These are phyloP conservation scores for Acmispon strigosus DNA, from an alignment of 306 rosid species.

Conservation along the genomic window DNA sequence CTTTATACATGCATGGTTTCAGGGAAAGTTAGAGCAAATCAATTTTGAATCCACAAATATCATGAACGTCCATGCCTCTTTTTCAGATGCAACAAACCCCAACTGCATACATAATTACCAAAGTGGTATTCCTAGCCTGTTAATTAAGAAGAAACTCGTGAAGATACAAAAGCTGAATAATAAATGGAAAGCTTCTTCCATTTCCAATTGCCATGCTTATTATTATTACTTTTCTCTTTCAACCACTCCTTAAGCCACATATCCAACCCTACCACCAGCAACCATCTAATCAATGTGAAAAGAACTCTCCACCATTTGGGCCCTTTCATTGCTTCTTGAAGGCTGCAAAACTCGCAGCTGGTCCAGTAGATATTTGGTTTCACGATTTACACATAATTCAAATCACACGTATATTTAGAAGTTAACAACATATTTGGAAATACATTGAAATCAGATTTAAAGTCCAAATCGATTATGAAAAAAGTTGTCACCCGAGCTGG, in stretches of 20 bases:
- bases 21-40: no score
- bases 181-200: constrained; percentile 19
- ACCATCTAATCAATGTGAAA: constrained; percentile 15
- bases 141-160: not conserved
- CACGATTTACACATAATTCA: no score
- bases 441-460: no score
- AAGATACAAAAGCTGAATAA: not conserved
- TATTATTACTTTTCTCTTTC: not conserved
- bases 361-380: no score
- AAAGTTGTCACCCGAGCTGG: no score
- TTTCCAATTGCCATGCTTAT: not conserved
- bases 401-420: no score
- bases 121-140: not conserved
- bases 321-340: not conserved
- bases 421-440: no score
- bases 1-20: not conserved
- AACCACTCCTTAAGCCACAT: not conserved
- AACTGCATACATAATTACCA: not conserved
- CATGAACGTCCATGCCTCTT: not conserved
- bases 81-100: constrained; percentile 7
- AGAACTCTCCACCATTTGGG: constrained; percentile 10
- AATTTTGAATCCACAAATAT: not conserved
- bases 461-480: no score
- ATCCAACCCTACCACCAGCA: constrained; percentile 6
- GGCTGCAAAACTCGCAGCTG: no score